These are phyloP conservation scores for Malus hybrid DNA, from an alignment of 331 rosid genomes.

Conservation along the genomic window DNA sequence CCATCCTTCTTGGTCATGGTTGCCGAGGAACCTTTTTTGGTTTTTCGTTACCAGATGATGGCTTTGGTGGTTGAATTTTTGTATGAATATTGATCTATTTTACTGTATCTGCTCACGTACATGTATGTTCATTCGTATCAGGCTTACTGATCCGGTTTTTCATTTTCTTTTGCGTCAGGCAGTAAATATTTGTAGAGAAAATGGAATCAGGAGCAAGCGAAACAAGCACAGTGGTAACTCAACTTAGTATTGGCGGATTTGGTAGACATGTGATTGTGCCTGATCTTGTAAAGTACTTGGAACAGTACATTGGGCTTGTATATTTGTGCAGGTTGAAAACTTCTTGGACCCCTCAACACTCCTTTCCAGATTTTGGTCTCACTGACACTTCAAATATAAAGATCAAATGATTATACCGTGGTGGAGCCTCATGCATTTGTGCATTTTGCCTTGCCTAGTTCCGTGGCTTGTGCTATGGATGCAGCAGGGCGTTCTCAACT, in stretches of 20 bases:
- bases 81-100: background rate
- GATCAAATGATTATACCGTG: constrained; percentile 30
- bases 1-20: background rate
- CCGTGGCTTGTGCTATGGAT: constrained; percentile 37
- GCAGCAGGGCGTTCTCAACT: constrained; percentile 51
- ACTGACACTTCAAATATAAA: constrained; percentile 11
- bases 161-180: background rate
- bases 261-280: constrained; percentile 41
- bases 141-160: background rate
- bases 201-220: constrained; percentile 44
- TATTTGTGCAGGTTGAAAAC: constrained; percentile 74
- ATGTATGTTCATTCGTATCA: too few species aligned
- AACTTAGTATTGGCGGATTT: constrained; percentile 85
- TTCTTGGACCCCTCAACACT: constrained; percentile 78
- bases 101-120: background rate
- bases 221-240: constrained; percentile 46
- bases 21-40: too few species aligned
- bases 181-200: background rate
- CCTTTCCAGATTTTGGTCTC: constrained; percentile 54
- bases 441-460: constrained; percentile 50
- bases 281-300: constrained; percentile 51
- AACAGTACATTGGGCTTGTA: constrained; percentile 57
- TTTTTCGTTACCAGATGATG: too few species aligned
- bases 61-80: background rate
- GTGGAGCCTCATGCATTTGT: constrained; percentile 89